Evolutionary conservation across 2,329 filamentous ascomycete genomes (phyloP), one percentile per base, ranked within the genome.

Genomic region (Botrytis paeoniae): DNA sequence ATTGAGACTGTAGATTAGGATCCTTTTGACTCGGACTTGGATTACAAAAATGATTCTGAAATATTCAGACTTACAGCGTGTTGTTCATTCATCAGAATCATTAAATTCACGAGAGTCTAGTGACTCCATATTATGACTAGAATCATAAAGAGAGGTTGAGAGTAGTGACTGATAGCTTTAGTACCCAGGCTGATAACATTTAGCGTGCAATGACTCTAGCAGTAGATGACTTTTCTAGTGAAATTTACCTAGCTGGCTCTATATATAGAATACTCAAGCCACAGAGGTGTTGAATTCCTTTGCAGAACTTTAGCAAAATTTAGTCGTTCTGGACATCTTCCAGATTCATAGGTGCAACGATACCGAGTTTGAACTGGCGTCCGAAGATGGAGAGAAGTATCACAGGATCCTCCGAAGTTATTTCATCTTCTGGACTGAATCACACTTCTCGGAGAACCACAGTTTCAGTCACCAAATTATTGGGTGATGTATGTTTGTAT

Each of bases 201-300:
- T 51, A 4, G 10, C 3, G 5, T n/a, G 10, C 2, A 51, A 51
- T 51, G 48, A 51, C 22, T 14, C 0, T 51, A n/a, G 48, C 0
- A 51, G 16, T 18, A 16, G 41, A 43, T 18, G 41, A 43, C 3
- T 4, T 43, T 43, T 4, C 32, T 43, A 6, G 41, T 18, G 3
- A 43, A 37, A 37, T 37, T 37, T 18, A 18, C 14, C 18, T 20
- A 20, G 1, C 7, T 20, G 0, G 5, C 25, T 51, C 25, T 51
- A n/a, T 51, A 51, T 1, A 51, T n/a, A 2, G 2, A n/a, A 6
- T 3, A 12, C 25, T 51, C 48, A 14, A n/a, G 10, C 4, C 48
- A 25, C 10, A 14, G 48, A n/a, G 4, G 2, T n/a, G 0, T 51
- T 6, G 2, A 0, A 6, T n/a, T 3, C 4, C 25, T 6, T 1